Evolutionary conservation across 345 rosid genomes (phyloP).

Genomic region (Trapa incisa): DNA sequence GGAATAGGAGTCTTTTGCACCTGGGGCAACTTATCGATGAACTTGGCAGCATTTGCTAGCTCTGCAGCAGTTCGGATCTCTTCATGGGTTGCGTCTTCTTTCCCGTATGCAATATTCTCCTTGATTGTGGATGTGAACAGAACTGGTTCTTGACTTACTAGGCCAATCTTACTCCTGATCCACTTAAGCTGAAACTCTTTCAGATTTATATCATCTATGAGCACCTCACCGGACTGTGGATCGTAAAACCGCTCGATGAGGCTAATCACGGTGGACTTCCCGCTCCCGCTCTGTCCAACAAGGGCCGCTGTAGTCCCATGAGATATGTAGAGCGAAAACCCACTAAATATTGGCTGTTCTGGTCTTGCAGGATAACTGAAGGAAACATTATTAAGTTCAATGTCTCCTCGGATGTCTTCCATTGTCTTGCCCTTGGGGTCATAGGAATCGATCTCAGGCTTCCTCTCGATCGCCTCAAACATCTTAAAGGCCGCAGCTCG

Average conservation of each 20-base stretch:
- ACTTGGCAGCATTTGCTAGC: slow-evolving; percentile 66
- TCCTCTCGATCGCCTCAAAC: slow-evolving; percentile 64
- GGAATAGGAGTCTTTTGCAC: slow-evolving; percentile 7
- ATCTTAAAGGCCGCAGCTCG: slow-evolving; percentile 70
- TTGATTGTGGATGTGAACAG: slow-evolving; percentile 53
- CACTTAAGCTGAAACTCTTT: slow-evolving; percentile 64
- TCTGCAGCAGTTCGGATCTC: slow-evolving; percentile 59
- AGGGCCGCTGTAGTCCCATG: slow-evolving; percentile 75
- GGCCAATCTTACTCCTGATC: slow-evolving; percentile 63
- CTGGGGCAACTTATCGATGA: slow-evolving; percentile 68
- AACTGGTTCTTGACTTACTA: slow-evolving; percentile 82
- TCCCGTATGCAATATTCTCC: slow-evolving; percentile 68
- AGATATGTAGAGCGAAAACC: slow-evolving; percentile 52
- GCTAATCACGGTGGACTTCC: slow-evolving; percentile 73
- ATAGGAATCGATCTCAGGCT: slow-evolving; percentile 54
- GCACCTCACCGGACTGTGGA: slow-evolving; percentile 54
- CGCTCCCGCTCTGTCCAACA: slow-evolving; percentile 88
- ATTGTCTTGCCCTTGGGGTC: slow-evolving; percentile 39
- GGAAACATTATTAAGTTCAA: slow-evolving; percentile 49
- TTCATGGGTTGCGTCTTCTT: slow-evolving; percentile 52
- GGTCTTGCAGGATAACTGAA: slow-evolving; percentile 80
- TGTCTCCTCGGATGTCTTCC: slow-evolving; percentile 52
- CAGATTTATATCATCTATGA: slow-evolving; percentile 51
- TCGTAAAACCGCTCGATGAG: slow-evolving; percentile 75
- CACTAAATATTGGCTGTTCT: slow-evolving; percentile 46